Evolutionary conservation across 1,284 basidiomycete genomes (phyloP).

Genomic region (Filobasidium uniguttulatum): DNA sequence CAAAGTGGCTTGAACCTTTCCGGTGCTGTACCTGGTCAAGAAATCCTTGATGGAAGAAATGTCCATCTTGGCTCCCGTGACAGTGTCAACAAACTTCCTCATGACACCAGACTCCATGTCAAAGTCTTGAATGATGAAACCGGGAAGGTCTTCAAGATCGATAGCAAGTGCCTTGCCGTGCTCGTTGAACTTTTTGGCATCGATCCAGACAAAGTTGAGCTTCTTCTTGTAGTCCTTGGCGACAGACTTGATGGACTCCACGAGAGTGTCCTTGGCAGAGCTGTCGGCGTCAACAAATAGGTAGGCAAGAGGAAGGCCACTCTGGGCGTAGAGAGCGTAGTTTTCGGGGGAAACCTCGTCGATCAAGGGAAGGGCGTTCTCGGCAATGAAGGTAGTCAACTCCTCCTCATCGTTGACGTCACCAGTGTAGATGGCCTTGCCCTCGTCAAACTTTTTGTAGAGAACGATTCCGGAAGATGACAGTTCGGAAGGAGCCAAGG

Average conservation of each 20-base stretch:
- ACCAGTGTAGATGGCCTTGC: slow-evolving; percentile 48
- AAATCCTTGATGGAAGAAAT: slow-evolving; percentile 48
- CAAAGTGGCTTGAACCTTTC: slow-evolving; percentile 65
- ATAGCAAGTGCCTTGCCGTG: slow-evolving; percentile 94
- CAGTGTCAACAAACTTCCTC: slow-evolving; percentile 71
- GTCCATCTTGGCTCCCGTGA: slow-evolving; percentile 36
- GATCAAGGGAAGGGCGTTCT: slow-evolving; percentile 74
- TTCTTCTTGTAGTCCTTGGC: slow-evolving; percentile 71
- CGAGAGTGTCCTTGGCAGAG: slow-evolving; percentile 43
- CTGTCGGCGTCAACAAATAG: slow-evolving; percentile 77
- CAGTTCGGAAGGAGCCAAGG: slow-evolving; percentile 59
- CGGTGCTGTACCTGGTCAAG: slow-evolving; percentile 54
- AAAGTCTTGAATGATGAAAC: slow-evolving; percentile 85
- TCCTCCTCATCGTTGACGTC: slow-evolving; percentile 46
- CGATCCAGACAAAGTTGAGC: slow-evolving; percentile 97
- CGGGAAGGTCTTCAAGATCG: slow-evolving; percentile 64
- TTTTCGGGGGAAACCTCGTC: slow-evolving; percentile 93
- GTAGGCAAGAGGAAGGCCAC: slow-evolving; percentile 81
- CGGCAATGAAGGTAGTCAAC: slow-evolving; percentile 62
- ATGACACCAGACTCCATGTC: slow-evolving; percentile 60
- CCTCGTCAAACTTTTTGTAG: slow-evolving; percentile 89
- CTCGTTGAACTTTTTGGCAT: slow-evolving; percentile 84
- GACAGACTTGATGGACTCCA: slow-evolving; percentile 56
- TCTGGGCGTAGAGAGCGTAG: slow-evolving; percentile 71
- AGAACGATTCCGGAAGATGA: slow-evolving; percentile 67